Percentiles rank a stretch among this genome's conserved stretches.
Conservation (phyloP, 2,329 filamentous ascomycete species). For the Ophiostoma ulmi region DNA sequence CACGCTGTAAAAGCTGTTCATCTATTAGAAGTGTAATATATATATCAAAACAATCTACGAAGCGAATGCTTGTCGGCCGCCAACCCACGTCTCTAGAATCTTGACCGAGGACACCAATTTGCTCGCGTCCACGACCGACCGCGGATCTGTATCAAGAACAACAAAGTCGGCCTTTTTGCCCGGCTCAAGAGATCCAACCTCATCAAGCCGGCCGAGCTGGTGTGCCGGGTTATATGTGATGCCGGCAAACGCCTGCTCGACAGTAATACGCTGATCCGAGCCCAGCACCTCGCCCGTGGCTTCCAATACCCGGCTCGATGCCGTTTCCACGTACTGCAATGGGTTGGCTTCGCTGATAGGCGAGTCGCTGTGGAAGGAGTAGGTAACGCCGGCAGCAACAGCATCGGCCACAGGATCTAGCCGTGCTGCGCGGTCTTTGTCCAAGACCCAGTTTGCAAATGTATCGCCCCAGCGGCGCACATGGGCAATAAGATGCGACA, state of each 20-base stretch:
- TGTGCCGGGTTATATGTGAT: slow-evolving; percentile 23
- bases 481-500: neutral
- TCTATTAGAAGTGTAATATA: no score
- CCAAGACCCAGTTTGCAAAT: neutral
- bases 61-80: neutral
- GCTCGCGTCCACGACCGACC: neutral
- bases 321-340: slow-evolving; percentile 26
- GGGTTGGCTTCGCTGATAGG: slow-evolving; percentile 25
- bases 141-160: slow-evolving; percentile 22
- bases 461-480: neutral
- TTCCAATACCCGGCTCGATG: slow-evolving; percentile 21
- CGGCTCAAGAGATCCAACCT: slow-evolving; percentile 23
- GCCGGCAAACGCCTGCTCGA: slow-evolving; percentile 24
- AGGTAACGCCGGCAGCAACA: slow-evolving; percentile 19
- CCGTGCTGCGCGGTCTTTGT: neutral
- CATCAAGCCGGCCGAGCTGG: slow-evolving; percentile 22
- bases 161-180: slow-evolving; percentile 26
- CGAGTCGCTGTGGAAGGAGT: slow-evolving; percentile 27
- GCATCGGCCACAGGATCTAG: slow-evolving; percentile 24
- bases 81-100: slow-evolving; percentile 23
- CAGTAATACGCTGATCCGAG: slow-evolving; percentile 20
- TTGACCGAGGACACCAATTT: slow-evolving; percentile 13
- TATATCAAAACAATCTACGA: neutral
- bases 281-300: slow-evolving; percentile 22
- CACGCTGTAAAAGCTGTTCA: neutral